Evolutionary conservation across 2,329 filamentous ascomycete genomes (phyloP), one percentile per base, ranked within the genome.

Genomic region (Colletotrichum tabaci): DNA sequence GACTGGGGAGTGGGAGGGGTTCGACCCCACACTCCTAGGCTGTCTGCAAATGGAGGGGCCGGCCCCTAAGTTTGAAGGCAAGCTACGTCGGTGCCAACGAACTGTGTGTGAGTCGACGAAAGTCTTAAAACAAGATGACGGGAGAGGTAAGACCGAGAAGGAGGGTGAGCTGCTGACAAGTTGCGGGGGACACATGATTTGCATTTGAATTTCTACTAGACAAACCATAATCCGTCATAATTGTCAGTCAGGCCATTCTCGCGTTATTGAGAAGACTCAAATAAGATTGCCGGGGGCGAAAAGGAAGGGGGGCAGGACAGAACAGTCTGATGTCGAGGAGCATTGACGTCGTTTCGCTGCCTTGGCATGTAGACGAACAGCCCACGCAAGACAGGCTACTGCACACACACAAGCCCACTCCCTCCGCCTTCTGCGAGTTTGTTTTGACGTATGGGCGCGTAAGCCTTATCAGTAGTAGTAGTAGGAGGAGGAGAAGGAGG

Each of bases 301-400:
- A 9, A 7, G 53, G 15, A 10, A 5, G 3, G 23, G 13, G 13
- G 49, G 23, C 13, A 7, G 50, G 6, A 30, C 26, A 30, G 26
- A 57, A 15, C 21, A 16, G 12, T 10, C 4, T 38, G n/a, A 38
- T 13, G 35, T 38, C n/a, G 6, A 40, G 10, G 60, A 62, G 63
- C 63, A 60, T 60, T 58, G 63, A 50, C 38, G 49, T 55, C 38
- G 38, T 53, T 58, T 44, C 49, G 46, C 23, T 35, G 60, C 30
- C 23, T 16, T 35, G 18, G 23, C 21, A 42, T 42, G 35, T 18
- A 56, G 61, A 44, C 38, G 12, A 53, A 15, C 13, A n/a, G 30
- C 30, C 30, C 30, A 60, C n/a, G 26, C 64, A 42, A 60, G 46
- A 53, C 40, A 60, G 40, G 55, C 61, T 58, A 60, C 62, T 70